Evolutionary conservation across 2,329 filamentous ascomycete species (phyloP).

Genomic region (Nemania sp.): DNA sequence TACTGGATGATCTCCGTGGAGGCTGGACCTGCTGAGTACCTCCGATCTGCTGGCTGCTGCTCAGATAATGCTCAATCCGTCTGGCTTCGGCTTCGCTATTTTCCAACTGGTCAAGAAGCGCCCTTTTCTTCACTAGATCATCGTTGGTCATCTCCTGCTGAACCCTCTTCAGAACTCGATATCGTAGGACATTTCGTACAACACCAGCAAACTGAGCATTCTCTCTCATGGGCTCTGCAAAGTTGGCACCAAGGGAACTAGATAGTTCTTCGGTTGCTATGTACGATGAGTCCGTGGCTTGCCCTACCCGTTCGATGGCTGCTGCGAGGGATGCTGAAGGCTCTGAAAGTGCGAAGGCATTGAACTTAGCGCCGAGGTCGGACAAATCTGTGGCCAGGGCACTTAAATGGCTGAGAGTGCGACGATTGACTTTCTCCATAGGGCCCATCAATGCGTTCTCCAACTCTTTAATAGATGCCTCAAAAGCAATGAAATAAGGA

Average conservation of each 20-base stretch:
- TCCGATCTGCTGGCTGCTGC: constrained; percentile 65
- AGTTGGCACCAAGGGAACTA: constrained; percentile 83
- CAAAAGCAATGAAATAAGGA: constrained; percentile 93
- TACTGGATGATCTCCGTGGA: constrained; percentile 68
- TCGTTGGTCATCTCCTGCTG: constrained; percentile 98
- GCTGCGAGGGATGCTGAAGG: constrained; percentile 84
- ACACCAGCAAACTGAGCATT: constrained; percentile 96
- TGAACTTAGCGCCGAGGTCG: constrained; percentile 93
- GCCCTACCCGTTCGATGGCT: constrained; percentile 91
- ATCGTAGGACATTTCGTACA: constrained; percentile 84
- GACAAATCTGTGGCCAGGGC: constrained; percentile 84
- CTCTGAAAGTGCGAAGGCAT: constrained; percentile 94
- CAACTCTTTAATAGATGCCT: constrained; percentile 87
- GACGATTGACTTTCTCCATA: constrained; percentile 95
- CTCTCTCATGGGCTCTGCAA: constrained; percentile 97
- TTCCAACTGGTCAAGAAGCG: constrained; percentile 84
- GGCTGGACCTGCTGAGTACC: constrained; percentile 45
- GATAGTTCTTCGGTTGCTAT: constrained; percentile 93
- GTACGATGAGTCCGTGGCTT: constrained; percentile 94
- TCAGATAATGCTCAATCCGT: constrained; percentile 91
- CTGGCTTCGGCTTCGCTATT: constrained; percentile 89
- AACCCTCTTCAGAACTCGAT: constrained; percentile 88
- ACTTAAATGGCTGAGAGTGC: constrained; percentile 83
- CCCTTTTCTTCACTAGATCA: constrained; percentile 84
- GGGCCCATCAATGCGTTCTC: constrained; percentile 86